A percentile compares a stretch with the other conserved stretches of the same genome.
These are phyloP conservation scores for Botryotinia convoluta DNA, from an alignment of 2,329 filamentous ascomycete species.

Conservation along the genomic window DNA sequence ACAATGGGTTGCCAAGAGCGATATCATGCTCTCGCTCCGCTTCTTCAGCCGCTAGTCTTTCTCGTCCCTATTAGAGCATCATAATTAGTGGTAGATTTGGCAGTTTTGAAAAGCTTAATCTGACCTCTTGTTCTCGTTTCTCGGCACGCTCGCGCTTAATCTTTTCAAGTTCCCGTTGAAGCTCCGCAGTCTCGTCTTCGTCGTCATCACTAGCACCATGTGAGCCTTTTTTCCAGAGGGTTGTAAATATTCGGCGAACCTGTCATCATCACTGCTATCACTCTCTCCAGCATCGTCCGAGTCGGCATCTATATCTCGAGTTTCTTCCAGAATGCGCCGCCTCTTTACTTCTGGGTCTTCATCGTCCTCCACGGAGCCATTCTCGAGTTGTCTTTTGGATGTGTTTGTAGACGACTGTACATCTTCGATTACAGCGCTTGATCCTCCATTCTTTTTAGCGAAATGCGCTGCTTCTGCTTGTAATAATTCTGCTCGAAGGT, in stretches of 20 bases:
- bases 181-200: conserved; percentile 80
- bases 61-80: conserved; percentile 59
- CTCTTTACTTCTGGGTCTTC: conserved; percentile 78
- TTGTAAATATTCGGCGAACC: conserved; percentile 36
- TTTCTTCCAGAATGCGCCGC: conserved; percentile 81
- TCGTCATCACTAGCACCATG: conserved; percentile 57
- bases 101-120: neutral
- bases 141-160: conserved; percentile 81
- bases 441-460: conserved; percentile 73
- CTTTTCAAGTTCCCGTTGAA: conserved; percentile 91
- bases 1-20: conserved; percentile 84
- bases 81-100: conserved; percentile 20
- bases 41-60: conserved; percentile 75
- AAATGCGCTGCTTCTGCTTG: conserved; percentile 85
- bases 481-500: conserved; percentile 86
- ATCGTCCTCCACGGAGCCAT: conserved; percentile 40
- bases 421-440: conserved; percentile 46
- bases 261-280: conserved; percentile 60
- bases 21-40: conserved; percentile 85
- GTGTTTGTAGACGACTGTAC: conserved; percentile 54
- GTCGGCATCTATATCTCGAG: conserved; percentile 82
- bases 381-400: conserved; percentile 64
- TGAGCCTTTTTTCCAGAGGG: conserved; percentile 31
- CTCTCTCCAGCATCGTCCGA: conserved; percentile 61
- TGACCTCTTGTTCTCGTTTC: conserved; percentile 70